Evolutionary conservation across 208 protist genomes (phyloP), one percentile per base, ranked within the genome.

Genomic region (Phytomonas serpens): DNA sequence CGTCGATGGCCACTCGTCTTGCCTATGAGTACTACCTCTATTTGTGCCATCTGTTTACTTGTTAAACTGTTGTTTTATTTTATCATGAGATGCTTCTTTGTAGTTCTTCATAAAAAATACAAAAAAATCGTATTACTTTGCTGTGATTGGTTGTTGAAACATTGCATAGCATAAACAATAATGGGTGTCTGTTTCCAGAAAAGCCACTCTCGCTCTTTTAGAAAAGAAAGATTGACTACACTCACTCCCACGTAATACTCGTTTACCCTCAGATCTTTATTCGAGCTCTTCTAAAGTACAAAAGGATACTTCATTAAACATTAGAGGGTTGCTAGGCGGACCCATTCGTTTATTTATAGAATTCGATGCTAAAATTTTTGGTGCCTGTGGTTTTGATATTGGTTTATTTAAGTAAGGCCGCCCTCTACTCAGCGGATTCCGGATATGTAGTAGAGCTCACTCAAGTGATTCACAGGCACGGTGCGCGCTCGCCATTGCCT

Each of bases 401-500:
- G 16, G 47, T 23, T 57, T 19, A 57, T 19, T 27, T 57, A 57
- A 27, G 16, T 27, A 23, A 57, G 47, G 11, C 47, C 4, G 27
- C 16, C 10, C 16, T 57, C 47, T 23, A 57, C 13, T 11, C 47
- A 57, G 23, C 7, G 4, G 73, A 80, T 37, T 68, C 72, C 30
- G 61, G 70, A 23, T 67, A 82, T 31, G 69, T 72, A 31, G 75
- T 85, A 32, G 66, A 68, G 40, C 74, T 85, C 64, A 77, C 77
- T 64, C 84, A 88, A 74, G 61, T 88, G 32, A 74, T 77, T 3
- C 84, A 88, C 72, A 80, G 81, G 63, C 84, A 88, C 65, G 84
- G 84, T 19, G 71, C 61, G 0, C 78, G 81, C 63, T 68, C 33
- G 3, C 71, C 84, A 0, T 30, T 83, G 30, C 61, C 77, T 6